Conservation (phyloP, 2,329 filamentous ascomycete genomes). For the Colletotrichum sp. region DNA sequence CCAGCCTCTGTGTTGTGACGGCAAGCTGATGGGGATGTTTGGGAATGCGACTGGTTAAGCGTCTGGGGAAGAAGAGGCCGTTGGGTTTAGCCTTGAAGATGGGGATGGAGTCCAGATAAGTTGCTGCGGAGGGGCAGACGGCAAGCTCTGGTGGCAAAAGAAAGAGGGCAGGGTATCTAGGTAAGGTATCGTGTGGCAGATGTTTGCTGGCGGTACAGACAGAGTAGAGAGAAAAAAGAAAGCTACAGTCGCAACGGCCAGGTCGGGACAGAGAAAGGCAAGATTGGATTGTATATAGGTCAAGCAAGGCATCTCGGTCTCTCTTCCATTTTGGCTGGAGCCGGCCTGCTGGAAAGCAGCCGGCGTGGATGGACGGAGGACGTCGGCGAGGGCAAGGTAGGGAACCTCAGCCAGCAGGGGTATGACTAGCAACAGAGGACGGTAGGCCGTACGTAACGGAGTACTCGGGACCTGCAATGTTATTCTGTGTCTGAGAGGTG, state of each 20-base stretch:
- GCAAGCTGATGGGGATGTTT: not conserved
- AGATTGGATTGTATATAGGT: slow-evolving; percentile 28
- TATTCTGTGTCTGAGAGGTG: not conserved
- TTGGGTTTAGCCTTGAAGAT: not conserved
- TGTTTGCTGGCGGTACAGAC: not conserved
- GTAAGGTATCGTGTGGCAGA: not conserved
- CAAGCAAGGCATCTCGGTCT: not conserved
- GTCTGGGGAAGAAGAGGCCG: not conserved
- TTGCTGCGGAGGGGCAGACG: not conserved
- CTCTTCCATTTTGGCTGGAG: not conserved
- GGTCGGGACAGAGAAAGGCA: slow-evolving; percentile 24
- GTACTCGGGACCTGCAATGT: not conserved
- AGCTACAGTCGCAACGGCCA: not conserved
- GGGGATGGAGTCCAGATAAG: slow-evolving; percentile 1
- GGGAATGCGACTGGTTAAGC: not conserved
- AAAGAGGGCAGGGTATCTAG: not conserved
- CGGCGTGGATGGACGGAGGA: slow-evolving; percentile 34
- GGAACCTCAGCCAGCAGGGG: slow-evolving; percentile 25
- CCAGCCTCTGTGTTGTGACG: not conserved
- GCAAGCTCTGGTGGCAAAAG: slow-evolving; percentile 13
- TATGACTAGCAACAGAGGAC: slow-evolving; percentile 4
- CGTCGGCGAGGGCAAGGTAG: slow-evolving; percentile 3
- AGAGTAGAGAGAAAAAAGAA: not conserved
- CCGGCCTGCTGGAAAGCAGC: slow-evolving; percentile 16
- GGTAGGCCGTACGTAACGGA: not conserved